A percentile compares a stretch with the other conserved stretches of the same genome.
These are phyloP conservation scores for Yamadazyma tumulicola DNA, from an alignment of 805 yeast species.

Conservation along the genomic window DNA sequence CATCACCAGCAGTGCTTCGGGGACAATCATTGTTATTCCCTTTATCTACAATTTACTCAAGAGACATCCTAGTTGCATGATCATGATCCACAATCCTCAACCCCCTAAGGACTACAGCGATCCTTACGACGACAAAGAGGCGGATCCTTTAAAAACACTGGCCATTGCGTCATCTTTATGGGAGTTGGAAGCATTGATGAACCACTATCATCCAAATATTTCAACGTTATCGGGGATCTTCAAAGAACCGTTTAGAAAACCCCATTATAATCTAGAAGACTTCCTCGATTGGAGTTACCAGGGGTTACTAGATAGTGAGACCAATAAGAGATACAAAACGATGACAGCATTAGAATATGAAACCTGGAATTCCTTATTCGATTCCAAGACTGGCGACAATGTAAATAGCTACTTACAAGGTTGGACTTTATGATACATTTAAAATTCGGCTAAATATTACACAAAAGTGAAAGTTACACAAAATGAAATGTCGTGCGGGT, in stretches of 20 bases:
- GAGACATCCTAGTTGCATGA: slow-evolving; percentile 93
- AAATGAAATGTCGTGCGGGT: not conserved
- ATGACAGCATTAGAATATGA: slow-evolving; percentile 80
- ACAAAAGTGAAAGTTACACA: too few species aligned
- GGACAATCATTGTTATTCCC: slow-evolving; percentile 84
- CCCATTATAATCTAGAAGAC: slow-evolving; percentile 86
- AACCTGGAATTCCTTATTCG: slow-evolving; percentile 38
- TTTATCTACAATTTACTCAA: slow-evolving; percentile 85
- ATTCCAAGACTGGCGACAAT: slow-evolving; percentile 4
- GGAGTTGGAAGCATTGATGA: slow-evolving; percentile 79
- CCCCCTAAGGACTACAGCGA: slow-evolving; percentile 39
- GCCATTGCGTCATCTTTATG: slow-evolving; percentile 87
- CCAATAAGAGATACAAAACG: slow-evolving; percentile 59
- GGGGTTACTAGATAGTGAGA: slow-evolving; percentile 60
- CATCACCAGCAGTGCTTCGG: slow-evolving; percentile 79
- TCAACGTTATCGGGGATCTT: slow-evolving; percentile 87
- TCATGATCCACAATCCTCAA: slow-evolving; percentile 62
- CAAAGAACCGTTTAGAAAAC: slow-evolving; percentile 85
- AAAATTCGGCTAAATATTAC: not conserved
- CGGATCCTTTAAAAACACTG: slow-evolving; percentile 71
- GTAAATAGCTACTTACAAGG: slow-evolving; percentile 22
- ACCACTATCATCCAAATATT: slow-evolving; percentile 93
- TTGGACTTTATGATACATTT: slow-evolving; percentile 22
- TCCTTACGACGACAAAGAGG: slow-evolving; percentile 61
- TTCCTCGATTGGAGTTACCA: slow-evolving; percentile 88